Evolutionary conservation across 495 filamentous ascomycete genomes (phyloP), one percentile per base, ranked within the genome.

Genomic region (Daldinia bambusicola): DNA sequence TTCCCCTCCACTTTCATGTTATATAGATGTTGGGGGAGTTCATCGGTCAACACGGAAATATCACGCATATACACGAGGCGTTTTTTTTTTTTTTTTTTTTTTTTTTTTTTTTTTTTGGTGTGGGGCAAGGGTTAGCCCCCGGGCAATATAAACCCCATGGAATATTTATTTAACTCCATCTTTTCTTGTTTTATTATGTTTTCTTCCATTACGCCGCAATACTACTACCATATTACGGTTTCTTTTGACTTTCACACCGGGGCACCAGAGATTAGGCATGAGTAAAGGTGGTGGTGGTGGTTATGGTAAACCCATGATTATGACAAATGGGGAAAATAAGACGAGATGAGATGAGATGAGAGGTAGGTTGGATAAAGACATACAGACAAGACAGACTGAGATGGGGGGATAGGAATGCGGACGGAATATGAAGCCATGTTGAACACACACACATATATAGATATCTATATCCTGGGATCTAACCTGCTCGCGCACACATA

Each of bases 401-500:
- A n/a, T n/a, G n/a, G n/a, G n/a, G 26, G 26, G 3, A 26, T 26
- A 26, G 26, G 26, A 26, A 26, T 26, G 26, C 26, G 26, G 65
- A 62, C 31, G 38, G 58, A 36, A 40, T 60, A 55, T 50, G 57
- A 56, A 66, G 55, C 41, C 38, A 66, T 60, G 55, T 50, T 36
- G 22, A 31, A 34, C 38, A 61, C 51, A 58, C 43, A 38, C 13
- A 32, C 16, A 32, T 32, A 32, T 12, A 53, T 32, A 53, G 0
- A 48, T 37, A 18, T 13, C 31, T 20, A 36, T 64, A 40, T 55
- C 66, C 51, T 38, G 14, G 52, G n/a, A 58, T 52, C 43, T 61
- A 22, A 22, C 66, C 45, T 59, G 66, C 66, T 63, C 66, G 51
- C 59, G 69, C 63, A 66, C 61, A 60, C 55, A 61, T 61, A 53